Conservation (phyloP, 257 asterid genomes). For the Plantago elongata region DNA sequence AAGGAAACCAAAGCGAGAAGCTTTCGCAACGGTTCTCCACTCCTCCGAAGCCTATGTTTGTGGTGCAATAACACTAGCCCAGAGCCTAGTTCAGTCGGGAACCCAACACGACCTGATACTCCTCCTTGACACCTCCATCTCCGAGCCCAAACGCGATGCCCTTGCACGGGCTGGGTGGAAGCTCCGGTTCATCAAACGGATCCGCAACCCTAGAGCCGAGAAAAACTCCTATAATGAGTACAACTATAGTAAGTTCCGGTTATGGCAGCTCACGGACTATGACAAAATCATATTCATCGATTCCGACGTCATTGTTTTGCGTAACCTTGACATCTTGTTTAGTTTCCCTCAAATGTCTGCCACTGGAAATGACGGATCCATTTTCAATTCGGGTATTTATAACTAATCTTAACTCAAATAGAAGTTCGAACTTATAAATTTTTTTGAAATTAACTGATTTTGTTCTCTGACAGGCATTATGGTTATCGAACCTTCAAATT, state of each 20-base stretch:
- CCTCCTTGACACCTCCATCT: slow-evolving; percentile 57
- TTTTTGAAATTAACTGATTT: too few relatives aligned
- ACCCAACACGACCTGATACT: slow-evolving; percentile 68
- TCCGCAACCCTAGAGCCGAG: slow-evolving; percentile 75
- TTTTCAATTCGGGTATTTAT: slow-evolving; percentile 53
- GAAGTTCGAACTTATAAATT: too few relatives aligned
- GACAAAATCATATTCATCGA: slow-evolving; percentile 77
- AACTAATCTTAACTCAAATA: too few relatives aligned
- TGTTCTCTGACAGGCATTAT: slow-evolving; percentile 29
- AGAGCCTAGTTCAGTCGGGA: slow-evolving; percentile 51
- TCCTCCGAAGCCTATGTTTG: slow-evolving; percentile 71
- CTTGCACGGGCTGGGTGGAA: slow-evolving; percentile 72
- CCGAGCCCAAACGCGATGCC: slow-evolving; percentile 43
- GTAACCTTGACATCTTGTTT: slow-evolving; percentile 63
- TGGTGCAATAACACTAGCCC: slow-evolving; percentile 79
- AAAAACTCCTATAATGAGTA: slow-evolving; percentile 65
- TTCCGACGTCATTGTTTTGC: slow-evolving; percentile 62
- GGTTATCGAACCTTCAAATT: slow-evolving; percentile 83
- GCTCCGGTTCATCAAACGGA: slow-evolving; percentile 56
- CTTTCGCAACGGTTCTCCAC: slow-evolving; percentile 77
- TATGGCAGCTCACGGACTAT: slow-evolving; percentile 80
- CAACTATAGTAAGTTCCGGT: slow-evolving; percentile 78
- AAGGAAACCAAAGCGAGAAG: slow-evolving; percentile 36
- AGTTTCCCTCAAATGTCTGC: slow-evolving; percentile 79
- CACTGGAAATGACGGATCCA: slow-evolving; percentile 63